A percentile compares a stretch with the other conserved stretches of the same genome.
These are phyloP conservation scores for Fistulifera pelliculosa DNA, from an alignment of 108 stramenopile genomes.

Conservation along the genomic window DNA sequence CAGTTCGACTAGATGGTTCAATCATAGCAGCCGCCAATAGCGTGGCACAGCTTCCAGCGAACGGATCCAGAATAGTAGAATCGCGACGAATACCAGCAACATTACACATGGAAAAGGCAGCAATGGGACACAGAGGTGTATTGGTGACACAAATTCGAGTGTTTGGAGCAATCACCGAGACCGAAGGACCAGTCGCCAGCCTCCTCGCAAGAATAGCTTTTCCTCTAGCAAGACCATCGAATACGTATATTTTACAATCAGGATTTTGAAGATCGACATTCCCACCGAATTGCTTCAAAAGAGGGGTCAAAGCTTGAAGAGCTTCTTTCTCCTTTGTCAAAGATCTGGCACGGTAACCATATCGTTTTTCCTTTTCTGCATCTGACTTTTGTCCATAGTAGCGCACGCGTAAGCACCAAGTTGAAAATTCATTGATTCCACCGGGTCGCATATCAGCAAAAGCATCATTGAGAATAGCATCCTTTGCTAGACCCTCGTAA, in stretches of 20 bases:
- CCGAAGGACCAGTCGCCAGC: neutral
- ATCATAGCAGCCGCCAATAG: conserved; percentile 75
- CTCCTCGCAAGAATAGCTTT: conserved; percentile 3
- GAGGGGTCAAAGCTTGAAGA: conserved; percentile 36
- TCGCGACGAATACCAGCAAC: conserved; percentile 35
- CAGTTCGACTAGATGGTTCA: conserved; percentile 39
- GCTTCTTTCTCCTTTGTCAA: conserved; percentile 50
- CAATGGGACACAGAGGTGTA: conserved; percentile 74
- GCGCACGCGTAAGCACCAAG: conserved; percentile 76
- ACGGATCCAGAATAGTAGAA: conserved; percentile 66
- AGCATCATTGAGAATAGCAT: conserved; percentile 30
- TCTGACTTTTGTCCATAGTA: conserved; percentile 29
- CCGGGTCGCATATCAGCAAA: conserved; percentile 53
- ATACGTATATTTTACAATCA: conserved; percentile 62
- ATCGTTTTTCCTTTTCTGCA: conserved; percentile 39
- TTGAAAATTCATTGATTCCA: conserved; percentile 26
- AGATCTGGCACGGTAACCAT: conserved; percentile 62
- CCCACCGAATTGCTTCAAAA: conserved; percentile 51
- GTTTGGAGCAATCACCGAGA: conserved; percentile 56
- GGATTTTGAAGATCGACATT: conserved; percentile 58
- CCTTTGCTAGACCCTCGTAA: conserved; percentile 22
- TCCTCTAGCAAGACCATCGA: conserved; percentile 46
- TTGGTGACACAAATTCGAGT: conserved; percentile 80
- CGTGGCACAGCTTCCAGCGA: conserved; percentile 69
- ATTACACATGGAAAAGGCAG: conserved; percentile 75